These are phyloP conservation scores for Carnegiea gigantea DNA, from an alignment of 179 eudicot genomes.

Conservation along the genomic window DNA sequence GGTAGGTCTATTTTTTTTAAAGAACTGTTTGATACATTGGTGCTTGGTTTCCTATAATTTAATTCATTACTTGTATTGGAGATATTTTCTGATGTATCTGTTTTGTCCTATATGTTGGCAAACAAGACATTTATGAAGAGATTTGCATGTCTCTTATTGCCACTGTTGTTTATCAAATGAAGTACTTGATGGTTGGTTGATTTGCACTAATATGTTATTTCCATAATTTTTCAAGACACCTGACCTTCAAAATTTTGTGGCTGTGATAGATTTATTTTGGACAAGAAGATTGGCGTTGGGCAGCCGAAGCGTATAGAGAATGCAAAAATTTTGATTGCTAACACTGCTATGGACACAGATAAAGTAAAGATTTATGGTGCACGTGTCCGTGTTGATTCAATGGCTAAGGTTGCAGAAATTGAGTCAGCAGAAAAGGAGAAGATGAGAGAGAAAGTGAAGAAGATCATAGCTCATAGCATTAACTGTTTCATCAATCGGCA, in stretches of 20 bases:
- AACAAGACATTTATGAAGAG: not conserved
- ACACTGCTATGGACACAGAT: constrained; percentile 99
- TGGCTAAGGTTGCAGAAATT: constrained; percentile 95
- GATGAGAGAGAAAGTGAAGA: constrained; percentile 94
- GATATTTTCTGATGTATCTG: not conserved
- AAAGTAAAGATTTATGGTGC: constrained; percentile 99
- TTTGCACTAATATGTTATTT: not conserved
- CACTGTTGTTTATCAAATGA: not conserved
- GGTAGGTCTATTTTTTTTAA: constrained; percentile 38
- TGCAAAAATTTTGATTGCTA: constrained; percentile 94
- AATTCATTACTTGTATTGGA: not conserved
- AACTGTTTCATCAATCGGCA: constrained; percentile 95
- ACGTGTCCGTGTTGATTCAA: constrained; percentile 98
- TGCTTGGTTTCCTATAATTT: not conserved
- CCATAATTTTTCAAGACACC: not conserved
- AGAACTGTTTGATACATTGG: not conserved
- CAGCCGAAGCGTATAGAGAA: constrained; percentile 97
- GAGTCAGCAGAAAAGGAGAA: constrained; percentile 96
- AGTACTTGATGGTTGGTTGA: not conserved
- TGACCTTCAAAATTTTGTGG: not conserved
- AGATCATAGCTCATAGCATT: constrained; percentile 90
- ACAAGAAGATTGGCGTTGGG: constrained; percentile 97
- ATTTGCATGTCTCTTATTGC: not conserved
- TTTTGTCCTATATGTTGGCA: not conserved
- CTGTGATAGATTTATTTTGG: constrained; percentile 72